Percentiles rank a stretch among this genome's conserved stretches.
These are phyloP conservation scores for Sporothrix variecibatus DNA, from an alignment of 2,329 filamentous ascomycete genomes.

Conservation along the genomic window DNA sequence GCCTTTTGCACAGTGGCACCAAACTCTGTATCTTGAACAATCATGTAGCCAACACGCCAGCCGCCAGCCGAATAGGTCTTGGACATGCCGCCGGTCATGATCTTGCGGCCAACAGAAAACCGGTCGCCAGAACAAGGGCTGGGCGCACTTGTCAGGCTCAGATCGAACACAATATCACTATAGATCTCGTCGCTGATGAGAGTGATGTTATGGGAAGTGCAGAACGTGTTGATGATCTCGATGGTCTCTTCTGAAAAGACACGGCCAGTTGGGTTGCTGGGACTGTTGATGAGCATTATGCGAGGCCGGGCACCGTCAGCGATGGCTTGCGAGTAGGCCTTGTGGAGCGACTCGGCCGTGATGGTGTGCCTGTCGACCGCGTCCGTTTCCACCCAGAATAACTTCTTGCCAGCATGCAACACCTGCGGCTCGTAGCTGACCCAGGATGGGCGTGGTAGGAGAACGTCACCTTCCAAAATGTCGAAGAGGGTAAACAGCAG, in stretches of 20 bases:
- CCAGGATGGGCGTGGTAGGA: not conserved
- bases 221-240: not conserved
- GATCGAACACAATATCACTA: not conserved
- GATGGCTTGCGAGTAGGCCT: not conserved
- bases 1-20: not conserved
- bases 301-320: not conserved
- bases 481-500: not conserved
- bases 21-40: not conserved
- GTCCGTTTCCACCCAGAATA: not conserved
- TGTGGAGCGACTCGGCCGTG: not conserved
- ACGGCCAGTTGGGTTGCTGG: not conserved
- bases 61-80: not conserved
- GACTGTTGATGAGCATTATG: not conserved
- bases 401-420: not conserved
- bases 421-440: not conserved
- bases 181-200: not conserved
- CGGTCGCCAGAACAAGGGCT: not conserved
- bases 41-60: not conserved
- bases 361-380: not conserved
- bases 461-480: not conserved
- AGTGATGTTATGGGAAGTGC: not conserved
- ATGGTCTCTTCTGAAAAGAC: not conserved
- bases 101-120: not conserved
- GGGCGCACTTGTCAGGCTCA: not conserved
- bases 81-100: not conserved